Conservation (phyloP, 164 flowering plant genomes). For the Nelumbo lutea region DNA sequence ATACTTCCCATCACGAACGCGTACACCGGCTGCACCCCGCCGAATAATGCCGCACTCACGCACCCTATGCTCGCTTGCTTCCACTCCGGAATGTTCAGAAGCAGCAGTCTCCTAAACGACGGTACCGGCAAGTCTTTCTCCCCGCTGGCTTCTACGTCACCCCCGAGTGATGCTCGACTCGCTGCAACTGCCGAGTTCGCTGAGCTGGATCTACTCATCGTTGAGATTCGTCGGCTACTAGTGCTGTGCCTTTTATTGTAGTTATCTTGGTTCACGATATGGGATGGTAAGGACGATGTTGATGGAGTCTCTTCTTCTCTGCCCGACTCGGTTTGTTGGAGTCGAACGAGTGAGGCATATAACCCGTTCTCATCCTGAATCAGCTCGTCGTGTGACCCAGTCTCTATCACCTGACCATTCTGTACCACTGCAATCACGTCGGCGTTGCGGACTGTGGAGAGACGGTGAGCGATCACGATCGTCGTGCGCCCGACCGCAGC, state of each 20-base stretch:
- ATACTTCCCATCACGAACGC: slow-evolving; percentile 69
- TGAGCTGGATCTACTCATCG: slow-evolving; percentile 51
- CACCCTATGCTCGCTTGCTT: slow-evolving; percentile 56
- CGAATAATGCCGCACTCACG: slow-evolving; percentile 43
- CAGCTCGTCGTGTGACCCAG: slow-evolving; percentile 62
- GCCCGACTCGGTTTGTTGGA: slow-evolving; percentile 37
- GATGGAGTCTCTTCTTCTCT: background rate
- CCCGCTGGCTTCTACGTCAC: background rate
- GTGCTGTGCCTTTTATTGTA: background rate
- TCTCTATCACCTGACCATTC: slow-evolving; percentile 55
- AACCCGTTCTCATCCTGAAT: slow-evolving; percentile 35
- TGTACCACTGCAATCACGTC: slow-evolving; percentile 68
- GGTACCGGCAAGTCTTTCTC: slow-evolving; percentile 32
- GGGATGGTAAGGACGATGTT: background rate
- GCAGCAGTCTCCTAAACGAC: slow-evolving; percentile 57
- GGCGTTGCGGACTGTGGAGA: slow-evolving; percentile 37
- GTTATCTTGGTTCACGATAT: slow-evolving; percentile 11
- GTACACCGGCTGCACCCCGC: slow-evolving; percentile 26
- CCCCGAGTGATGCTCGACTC: background rate
- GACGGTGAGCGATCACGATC: slow-evolving; percentile 81
- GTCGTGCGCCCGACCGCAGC: slow-evolving; percentile 72
- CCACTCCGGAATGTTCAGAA: slow-evolving; percentile 74
- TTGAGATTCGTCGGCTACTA: slow-evolving; percentile 27
- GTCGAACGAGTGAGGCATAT: slow-evolving; percentile 51
- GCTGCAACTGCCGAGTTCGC: slow-evolving; percentile 25